Base-by-base conservation (phyloP, 768 basidiomycete genomes). In the Serendipita vermifera region DNA sequence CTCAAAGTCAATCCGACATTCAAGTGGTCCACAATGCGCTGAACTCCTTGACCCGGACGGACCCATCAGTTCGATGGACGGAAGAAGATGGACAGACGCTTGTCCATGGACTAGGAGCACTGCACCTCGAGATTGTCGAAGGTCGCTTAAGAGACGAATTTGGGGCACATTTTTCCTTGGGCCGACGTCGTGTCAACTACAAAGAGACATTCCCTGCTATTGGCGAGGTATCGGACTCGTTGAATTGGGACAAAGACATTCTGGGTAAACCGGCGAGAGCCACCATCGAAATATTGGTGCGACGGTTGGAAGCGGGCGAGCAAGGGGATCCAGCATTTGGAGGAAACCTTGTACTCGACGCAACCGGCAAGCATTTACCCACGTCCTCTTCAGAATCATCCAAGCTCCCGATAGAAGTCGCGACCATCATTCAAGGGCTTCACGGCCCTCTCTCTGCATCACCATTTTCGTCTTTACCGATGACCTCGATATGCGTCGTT, bases 91-190 rank as follows among this genome's bases (percentile, higher is more conserved):
- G 87, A 1, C 89, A 92, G 62, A 72, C 88, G 32, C 75, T 92
- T 29, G 75, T 88, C 1, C 86, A 91, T 61, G 88, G 88, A 2
- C 78, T 92, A 38, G 89, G 89, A 13, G 79, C 85, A 29, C 75
- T 92, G 11, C 89, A 92, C 64, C 76, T 92, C n/a, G 89, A 92
- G 67, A 90, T 92, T 56, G 75, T 90, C 7, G 86, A 87, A 68
- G 78, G 81, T n/a, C 77, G 90, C 38, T 71, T 92, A 26, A 75
- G 73, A 55, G 81, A 87, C 56, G 89, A 91, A 68, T 92, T 85
- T 83, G 75, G 78, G 31, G 85, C 72, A 31, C 74, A 77, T 40
- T 89, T 87, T 63, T 82, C 89, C 63, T 77, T 90, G 61, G 87
- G 89, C 3, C 71, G 69, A 57, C 79, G 87, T 55, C 77, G 82